Conservation (phyloP, 2,329 filamentous ascomycete genomes). For the Neofusicoccum kwambonambiense region DNA sequence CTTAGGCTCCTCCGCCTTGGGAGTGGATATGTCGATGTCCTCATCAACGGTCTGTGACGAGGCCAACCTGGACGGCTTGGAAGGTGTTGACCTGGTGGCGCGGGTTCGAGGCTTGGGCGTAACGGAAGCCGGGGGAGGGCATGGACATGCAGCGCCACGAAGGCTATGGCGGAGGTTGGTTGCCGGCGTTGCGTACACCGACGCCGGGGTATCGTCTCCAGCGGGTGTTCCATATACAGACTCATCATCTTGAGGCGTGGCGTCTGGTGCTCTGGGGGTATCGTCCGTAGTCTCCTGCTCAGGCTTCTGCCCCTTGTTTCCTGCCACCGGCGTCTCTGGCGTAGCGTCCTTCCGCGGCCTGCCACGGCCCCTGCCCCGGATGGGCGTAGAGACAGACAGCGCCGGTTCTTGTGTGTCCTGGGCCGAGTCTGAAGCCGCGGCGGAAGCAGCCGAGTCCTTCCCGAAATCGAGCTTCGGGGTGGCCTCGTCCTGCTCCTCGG, state of each 20-base stretch:
- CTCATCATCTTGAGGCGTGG: not conserved
- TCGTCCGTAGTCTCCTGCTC: not conserved
- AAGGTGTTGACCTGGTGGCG: conserved; percentile 8
- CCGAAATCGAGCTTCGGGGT: not conserved
- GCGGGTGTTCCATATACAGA: conserved; percentile 17
- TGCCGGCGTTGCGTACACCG: conserved; percentile 18
- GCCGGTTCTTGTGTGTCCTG: not conserved
- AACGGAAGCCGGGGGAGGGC: not conserved
- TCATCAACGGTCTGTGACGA: conserved; percentile 11
- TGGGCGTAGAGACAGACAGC: not conserved
- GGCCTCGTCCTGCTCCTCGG: not conserved
- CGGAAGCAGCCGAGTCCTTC: not conserved
- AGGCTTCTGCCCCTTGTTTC: not conserved
- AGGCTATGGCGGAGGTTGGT: conserved; percentile 5
- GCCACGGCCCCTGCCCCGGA: not conserved
- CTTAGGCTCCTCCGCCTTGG: not conserved
- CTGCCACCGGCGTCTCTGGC: not conserved
- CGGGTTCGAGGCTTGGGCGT: conserved; percentile 8
- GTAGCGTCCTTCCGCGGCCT: not conserved
- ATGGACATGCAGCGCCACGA: not conserved
- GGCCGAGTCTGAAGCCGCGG: too few species aligned
- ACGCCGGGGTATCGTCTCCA: conserved; percentile 4
- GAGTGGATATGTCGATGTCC: not conserved
- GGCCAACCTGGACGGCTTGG: conserved; percentile 10
- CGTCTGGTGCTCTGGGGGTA: not conserved